Evolutionary conservation across 1,139 yeast genomes (phyloP).

Genomic region (Zygosaccharomyces pseudobailii): DNA sequence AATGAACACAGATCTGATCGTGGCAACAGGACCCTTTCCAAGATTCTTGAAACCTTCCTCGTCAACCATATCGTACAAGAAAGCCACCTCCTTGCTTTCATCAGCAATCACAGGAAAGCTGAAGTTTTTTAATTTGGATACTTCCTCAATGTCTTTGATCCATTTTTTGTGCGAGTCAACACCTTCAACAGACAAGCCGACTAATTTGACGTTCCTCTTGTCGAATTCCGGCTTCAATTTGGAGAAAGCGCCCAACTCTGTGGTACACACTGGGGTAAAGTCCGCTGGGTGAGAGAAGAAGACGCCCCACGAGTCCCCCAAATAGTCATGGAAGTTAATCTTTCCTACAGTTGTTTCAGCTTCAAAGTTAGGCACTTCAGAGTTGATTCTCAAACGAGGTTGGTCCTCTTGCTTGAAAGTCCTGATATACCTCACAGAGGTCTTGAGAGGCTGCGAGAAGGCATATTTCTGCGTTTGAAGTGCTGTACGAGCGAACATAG

Average conservation of each 20-base stretch:
- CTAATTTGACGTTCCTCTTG: slow-evolving; percentile 73
- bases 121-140: slow-evolving; percentile 60
- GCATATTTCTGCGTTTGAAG: slow-evolving; percentile 21
- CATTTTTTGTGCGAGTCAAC: slow-evolving; percentile 73
- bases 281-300: slow-evolving; percentile 92
- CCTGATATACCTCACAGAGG: slow-evolving; percentile 31
- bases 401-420: slow-evolving; percentile 56
- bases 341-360: slow-evolving; percentile 75
- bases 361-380: slow-evolving; percentile 77
- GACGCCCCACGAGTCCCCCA: slow-evolving; percentile 79
- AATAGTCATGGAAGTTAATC: slow-evolving; percentile 73
- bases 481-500: slow-evolving; percentile 31
- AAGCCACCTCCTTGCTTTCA: slow-evolving; percentile 72
- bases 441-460: slow-evolving; percentile 17
- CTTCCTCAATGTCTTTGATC: slow-evolving; percentile 84
- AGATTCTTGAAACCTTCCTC: slow-evolving; percentile 80
- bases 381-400: slow-evolving; percentile 62
- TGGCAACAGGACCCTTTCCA: slow-evolving; percentile 62
- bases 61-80: slow-evolving; percentile 84
- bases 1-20: slow-evolving; percentile 83
- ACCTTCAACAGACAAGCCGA: slow-evolving; percentile 79
- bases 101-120: slow-evolving; percentile 87
- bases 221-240: slow-evolving; percentile 77
- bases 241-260: slow-evolving; percentile 91
- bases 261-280: slow-evolving; percentile 92